Conservation (phyloP, 2,329 filamentous ascomycete species). For the Epichloe hybrida region DNA sequence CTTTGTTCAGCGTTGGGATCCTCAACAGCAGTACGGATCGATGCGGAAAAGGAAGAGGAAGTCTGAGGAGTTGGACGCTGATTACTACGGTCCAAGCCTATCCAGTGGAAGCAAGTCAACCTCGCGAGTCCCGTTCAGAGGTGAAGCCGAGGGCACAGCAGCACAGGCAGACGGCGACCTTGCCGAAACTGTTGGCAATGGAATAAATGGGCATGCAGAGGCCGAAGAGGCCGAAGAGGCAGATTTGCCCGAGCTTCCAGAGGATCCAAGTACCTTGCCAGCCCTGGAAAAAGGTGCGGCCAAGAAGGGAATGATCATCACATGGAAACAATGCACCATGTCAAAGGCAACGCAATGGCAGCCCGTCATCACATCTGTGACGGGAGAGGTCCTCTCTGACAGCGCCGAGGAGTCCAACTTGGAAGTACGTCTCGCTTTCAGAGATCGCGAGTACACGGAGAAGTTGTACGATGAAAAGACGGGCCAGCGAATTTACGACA, state of each 20-base stretch:
- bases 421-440: conserved; percentile 51
- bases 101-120: neutral
- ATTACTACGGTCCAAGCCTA: conserved; percentile 18
- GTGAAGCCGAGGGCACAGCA: neutral
- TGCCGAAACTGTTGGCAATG: neutral
- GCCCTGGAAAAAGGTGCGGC: conserved; percentile 33
- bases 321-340: conserved; percentile 52
- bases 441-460: conserved; percentile 48
- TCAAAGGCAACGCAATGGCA: conserved; percentile 52
- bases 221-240: conserved; percentile 15
- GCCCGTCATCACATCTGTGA: conserved; percentile 49
- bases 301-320: conserved; percentile 48
- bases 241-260: conserved; percentile 51
- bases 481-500: conserved; percentile 60
- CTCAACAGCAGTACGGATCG: conserved; percentile 42
- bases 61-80: conserved; percentile 21
- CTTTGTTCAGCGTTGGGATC: conserved; percentile 81
- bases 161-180: neutral
- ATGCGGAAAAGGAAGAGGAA: conserved; percentile 37
- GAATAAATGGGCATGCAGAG: neutral
- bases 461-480: conserved; percentile 51
- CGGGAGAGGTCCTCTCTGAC: conserved; percentile 49
- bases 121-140: conserved; percentile 4
- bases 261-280: conserved; percentile 40
- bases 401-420: conserved; percentile 35